Evolutionary conservation across 305 asterid species (phyloP).

Genomic region (Solanum hybrid): DNA sequence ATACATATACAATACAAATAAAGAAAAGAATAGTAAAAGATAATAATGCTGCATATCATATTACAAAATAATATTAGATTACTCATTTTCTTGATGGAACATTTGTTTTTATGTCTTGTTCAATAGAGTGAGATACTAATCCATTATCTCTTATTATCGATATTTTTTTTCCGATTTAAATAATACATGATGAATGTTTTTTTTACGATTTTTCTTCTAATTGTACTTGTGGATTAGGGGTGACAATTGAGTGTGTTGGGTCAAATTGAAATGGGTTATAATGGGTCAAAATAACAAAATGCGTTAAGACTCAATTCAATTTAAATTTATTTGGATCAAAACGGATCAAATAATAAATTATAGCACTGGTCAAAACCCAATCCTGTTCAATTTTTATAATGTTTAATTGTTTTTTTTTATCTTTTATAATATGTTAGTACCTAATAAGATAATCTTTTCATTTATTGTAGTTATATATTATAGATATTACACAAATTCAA

Average conservation of each 20-base stretch:
- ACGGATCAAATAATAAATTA: background rate
- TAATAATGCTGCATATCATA: background rate
- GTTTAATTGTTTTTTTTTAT: background rate
- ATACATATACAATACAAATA: too few species aligned
- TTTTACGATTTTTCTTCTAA: background rate
- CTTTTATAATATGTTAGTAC: background rate
- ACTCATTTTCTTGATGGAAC: background rate
- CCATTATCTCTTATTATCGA: too few species aligned
- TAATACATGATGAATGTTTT: background rate
- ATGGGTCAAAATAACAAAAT: too few species aligned
- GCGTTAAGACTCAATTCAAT: too few species aligned
- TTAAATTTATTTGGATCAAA: too few species aligned
- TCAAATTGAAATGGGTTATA: background rate
- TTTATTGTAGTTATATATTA: background rate
- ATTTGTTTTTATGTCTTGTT: background rate
- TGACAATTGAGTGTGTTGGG: background rate
- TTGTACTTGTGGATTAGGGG: background rate
- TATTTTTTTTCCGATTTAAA: too few species aligned
- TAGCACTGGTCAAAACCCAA: background rate
- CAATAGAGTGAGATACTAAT: background rate
- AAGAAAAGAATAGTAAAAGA: background rate
- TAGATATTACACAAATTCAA: background rate
- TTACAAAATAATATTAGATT: background rate
- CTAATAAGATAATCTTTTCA: background rate
- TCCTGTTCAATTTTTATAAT: background rate